phyloP scores from a whole-genome alignment of 305 asterid genomes.

The Fraxinus xanthoxyloides region DNA sequence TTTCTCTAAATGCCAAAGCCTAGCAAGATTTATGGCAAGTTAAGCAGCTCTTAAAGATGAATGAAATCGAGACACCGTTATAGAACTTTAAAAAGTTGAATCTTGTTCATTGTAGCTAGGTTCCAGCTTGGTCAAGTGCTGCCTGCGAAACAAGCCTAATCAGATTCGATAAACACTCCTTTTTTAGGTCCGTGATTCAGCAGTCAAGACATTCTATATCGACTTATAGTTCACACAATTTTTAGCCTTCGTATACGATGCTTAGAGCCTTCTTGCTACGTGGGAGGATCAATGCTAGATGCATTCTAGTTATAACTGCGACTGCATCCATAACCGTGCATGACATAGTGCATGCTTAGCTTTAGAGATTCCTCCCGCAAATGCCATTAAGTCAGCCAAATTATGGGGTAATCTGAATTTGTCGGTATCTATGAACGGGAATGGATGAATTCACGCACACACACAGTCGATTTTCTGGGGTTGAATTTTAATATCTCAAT shows the following conservation, averaged over 20 bases:
- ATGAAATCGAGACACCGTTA: no score
- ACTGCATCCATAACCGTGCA: slow-evolving; percentile 83
- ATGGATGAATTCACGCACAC: slow-evolving; percentile 45
- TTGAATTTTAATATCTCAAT: slow-evolving; percentile 17
- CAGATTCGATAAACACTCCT: no score
- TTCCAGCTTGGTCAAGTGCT: no score
- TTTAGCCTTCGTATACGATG: slow-evolving; percentile 98
- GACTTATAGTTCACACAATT: slow-evolving; percentile 99
- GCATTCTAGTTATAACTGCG: slow-evolving; percentile 98
- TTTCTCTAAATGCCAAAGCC: no score
- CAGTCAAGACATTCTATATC: no score
- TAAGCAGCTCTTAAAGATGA: no score
- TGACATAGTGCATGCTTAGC: slow-evolving; percentile 77
- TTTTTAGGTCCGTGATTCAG: no score
- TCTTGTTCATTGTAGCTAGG: no score
- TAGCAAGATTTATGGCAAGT: no score
- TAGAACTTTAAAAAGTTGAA: no score
- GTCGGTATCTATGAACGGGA: slow-evolving; percentile 65
- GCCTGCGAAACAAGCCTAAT: no score
- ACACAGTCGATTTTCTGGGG: slow-evolving; percentile 9
- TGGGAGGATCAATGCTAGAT: slow-evolving; percentile 65
- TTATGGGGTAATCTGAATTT: slow-evolving; percentile 84
- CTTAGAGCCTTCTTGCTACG: slow-evolving; percentile 80
- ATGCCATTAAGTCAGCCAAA: slow-evolving; percentile 66
- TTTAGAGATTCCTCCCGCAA: slow-evolving; percentile 68